A percentile compares a stretch with the other conserved stretches of the same genome.
These are phyloP conservation scores for Citrus trifoliata DNA, from an alignment of 345 rosid species.

Conservation along the genomic window DNA sequence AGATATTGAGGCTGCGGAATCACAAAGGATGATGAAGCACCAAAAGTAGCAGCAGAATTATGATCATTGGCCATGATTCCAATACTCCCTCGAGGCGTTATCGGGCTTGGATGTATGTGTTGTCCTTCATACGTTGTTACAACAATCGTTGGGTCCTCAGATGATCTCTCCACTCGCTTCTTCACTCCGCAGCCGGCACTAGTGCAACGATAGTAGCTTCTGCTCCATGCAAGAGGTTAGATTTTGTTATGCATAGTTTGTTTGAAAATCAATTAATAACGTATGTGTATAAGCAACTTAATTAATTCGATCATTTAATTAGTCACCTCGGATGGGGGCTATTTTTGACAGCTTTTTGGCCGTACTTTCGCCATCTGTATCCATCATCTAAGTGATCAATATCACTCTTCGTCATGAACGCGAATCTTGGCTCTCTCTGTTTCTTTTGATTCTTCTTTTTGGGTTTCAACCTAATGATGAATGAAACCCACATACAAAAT, in stretches of 20 bases:
- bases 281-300: too few relatives aligned
- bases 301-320: too few relatives aligned
- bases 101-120: slow-evolving; percentile 73
- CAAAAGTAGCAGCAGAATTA: slow-evolving; percentile 19
- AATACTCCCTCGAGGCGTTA: slow-evolving; percentile 64
- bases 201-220: slow-evolving; percentile 99
- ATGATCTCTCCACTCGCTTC: slow-evolving; percentile 97
- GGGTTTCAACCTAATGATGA: slow-evolving; percentile 62
- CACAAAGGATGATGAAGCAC: slow-evolving; percentile 33
- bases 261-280: too few relatives aligned
- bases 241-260: too few relatives aligned
- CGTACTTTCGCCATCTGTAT: slow-evolving; percentile 96
- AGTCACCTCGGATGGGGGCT: slow-evolving; percentile 92
- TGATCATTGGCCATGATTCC: slow-evolving; percentile 33
- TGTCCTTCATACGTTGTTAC: slow-evolving; percentile 98
- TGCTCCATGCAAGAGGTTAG: slow-evolving; percentile 23
- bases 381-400: slow-evolving; percentile 97
- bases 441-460: slow-evolving; percentile 83
- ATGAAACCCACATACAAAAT: slow-evolving; percentile 1
- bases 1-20: slow-evolving; percentile 44
- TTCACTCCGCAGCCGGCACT: slow-evolving; percentile 88
- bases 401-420: slow-evolving; percentile 96
- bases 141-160: slow-evolving; percentile 69
- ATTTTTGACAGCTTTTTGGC: slow-evolving; percentile 96
- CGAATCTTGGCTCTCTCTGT: slow-evolving; percentile 82